Conservation (phyloP, 176 grass and related monocot species). For the Lolium multiflorum region DNA sequence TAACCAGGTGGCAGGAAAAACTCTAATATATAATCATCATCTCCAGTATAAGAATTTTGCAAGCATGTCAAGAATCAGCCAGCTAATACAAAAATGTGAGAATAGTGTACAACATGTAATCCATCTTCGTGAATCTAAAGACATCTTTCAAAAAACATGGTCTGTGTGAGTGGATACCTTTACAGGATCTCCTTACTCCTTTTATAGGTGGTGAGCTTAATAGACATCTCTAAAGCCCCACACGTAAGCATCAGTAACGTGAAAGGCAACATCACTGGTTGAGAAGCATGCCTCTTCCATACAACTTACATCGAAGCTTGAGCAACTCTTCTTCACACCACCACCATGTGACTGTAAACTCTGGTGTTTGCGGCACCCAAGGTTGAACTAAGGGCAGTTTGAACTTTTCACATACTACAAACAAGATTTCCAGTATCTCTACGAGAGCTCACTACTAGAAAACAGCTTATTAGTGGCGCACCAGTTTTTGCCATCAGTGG, state of each 20-base stretch:
- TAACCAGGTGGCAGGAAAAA: constrained; percentile 71
- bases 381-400: constrained; percentile 71
- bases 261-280: constrained; percentile 59
- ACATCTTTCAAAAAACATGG: constrained; percentile 62
- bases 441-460: too few relatives aligned
- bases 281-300: constrained; percentile 60
- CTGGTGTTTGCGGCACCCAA: constrained; percentile 58
- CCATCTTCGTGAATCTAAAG: constrained; percentile 51
- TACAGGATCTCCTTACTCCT: too few relatives aligned
- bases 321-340: constrained; percentile 48
- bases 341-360: constrained; percentile 55
- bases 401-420: constrained; percentile 52
- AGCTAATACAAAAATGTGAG: constrained; percentile 56
- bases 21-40: constrained; percentile 66
- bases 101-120: constrained; percentile 80
- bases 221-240: too few relatives aligned
- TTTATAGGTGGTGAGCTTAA: too few relatives aligned
- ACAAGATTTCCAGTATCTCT: constrained; percentile 59
- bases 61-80: constrained; percentile 66
- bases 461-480: too few relatives aligned
- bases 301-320: constrained; percentile 55
- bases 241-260: constrained; percentile 7
- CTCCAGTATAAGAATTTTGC: constrained; percentile 58
- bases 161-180: constrained; percentile 1
- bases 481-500: too few relatives aligned